Evolutionary conservation across 768 basidiomycete species (phyloP), one percentile per base, ranked within the genome.

Genomic region (Russula abietina): DNA sequence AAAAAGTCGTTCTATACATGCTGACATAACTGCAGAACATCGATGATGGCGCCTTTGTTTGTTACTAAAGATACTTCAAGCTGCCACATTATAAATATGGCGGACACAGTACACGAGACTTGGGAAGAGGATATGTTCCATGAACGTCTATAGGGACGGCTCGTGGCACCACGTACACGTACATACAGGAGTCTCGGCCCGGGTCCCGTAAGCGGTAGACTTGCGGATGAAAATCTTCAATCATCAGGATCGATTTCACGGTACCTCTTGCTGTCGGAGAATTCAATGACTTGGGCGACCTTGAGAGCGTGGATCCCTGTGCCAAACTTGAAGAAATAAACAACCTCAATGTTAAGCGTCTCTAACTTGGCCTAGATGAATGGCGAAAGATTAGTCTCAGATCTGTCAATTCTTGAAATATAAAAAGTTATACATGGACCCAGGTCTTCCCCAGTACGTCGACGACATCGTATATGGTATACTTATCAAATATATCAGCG

Each of bases 361-460:
- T 46, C 52, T 1, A 55, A 11, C 24, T 38, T 60, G 6, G 10
- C 10, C 52, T 45, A 38, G 36, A 38, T 38, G 38, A 38, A 12
- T 2, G 17, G 14, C 33, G 33, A 7, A 1, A 30, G 33, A 33
- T 52, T 11, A 52, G 50, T 30, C 4, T 33, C 30, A 2, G 19
- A 19, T n/a, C 17, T 33, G 30, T n/a, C 32, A 11, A 12, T 10
- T 2, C 30, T n/a, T 11, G 11, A 8, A 17, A 45, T 30, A 19
- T 2, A 16, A 38, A 16, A 38, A 6, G 41, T 5, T n/a, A 0
- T 55, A 55, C 46, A 49, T 55, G 36, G 26, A 55, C 26, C 53
- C 60, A 61, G 39, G 46, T 49, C 53, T 55, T 39, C 54, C 41
- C 45, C 6, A 10, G 4, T 11, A 45, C 24, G n/a, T 55, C 60